Evolutionary conservation across 176 grass and related monocot genomes (phyloP).

Genomic region (Leersia perrieri): DNA sequence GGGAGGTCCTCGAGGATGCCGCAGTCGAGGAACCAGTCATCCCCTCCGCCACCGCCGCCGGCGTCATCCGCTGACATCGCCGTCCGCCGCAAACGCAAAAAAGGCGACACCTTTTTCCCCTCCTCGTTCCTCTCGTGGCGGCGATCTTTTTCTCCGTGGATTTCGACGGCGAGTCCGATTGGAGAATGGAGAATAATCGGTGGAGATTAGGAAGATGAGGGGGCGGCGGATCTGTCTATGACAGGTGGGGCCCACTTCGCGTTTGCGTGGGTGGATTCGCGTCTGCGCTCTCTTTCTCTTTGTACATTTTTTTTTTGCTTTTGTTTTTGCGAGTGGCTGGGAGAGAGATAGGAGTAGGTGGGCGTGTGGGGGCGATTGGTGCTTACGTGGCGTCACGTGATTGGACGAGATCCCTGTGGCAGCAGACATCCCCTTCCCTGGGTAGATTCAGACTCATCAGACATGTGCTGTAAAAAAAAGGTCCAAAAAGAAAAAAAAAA

Average conservation of each 20-base stretch:
- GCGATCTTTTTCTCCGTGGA: not conserved
- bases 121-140: not conserved
- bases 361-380: not conserved
- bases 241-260: conserved; percentile 1
- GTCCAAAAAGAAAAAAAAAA: too few relatives aligned
- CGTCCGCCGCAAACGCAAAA: conserved; percentile 29
- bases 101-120: conserved; percentile 7
- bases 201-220: not conserved
- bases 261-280: not conserved
- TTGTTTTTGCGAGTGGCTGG: not conserved
- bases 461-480: too few relatives aligned
- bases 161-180: not conserved
- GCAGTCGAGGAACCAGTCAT: conserved; percentile 59
- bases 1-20: conserved; percentile 58
- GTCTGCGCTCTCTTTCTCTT: too few relatives aligned
- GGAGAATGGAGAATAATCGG: not conserved
- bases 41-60: not conserved
- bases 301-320: too few relatives aligned
- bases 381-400: not conserved
- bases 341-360: not conserved
- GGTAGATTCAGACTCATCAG: too few relatives aligned
- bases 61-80: conserved; percentile 45
- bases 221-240: not conserved
- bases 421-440: too few relatives aligned
- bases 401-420: not conserved